Evolutionary conservation across 2,329 filamentous ascomycete genomes (phyloP).

Genomic region (Alternaria dauci): DNA sequence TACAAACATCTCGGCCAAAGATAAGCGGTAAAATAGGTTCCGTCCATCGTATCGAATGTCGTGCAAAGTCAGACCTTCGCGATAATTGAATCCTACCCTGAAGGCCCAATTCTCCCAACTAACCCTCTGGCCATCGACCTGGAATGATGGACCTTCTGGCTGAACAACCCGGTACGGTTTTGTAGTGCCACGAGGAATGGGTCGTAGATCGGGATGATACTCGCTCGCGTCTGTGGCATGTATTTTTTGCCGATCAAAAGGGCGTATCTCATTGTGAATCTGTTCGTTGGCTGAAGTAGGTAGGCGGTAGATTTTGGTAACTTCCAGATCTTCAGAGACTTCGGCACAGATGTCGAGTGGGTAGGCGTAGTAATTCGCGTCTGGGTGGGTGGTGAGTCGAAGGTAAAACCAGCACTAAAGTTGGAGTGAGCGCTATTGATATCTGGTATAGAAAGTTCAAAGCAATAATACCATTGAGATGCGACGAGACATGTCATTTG

Average conservation of each 20-base stretch:
- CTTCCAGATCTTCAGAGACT: constrained; percentile 59
- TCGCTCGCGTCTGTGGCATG: constrained; percentile 40
- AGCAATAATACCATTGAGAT: constrained; percentile 58
- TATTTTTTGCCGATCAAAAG: constrained; percentile 56
- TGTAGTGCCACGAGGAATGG: constrained; percentile 23
- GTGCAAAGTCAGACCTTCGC: constrained; percentile 55
- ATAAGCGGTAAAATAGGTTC: constrained; percentile 54
- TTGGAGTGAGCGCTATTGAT: not conserved
- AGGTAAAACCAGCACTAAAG: constrained; percentile 52
- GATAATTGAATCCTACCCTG: constrained; percentile 57
- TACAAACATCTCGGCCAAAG: constrained; percentile 57
- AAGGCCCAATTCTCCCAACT: constrained; percentile 57
- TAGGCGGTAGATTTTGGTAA: constrained; percentile 61
- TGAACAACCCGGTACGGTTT: constrained; percentile 33
- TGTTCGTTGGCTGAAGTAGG: constrained; percentile 53
- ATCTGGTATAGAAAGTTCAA: not conserved
- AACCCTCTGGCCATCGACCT: constrained; percentile 27
- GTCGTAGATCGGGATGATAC: constrained; percentile 34
- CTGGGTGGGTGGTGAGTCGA: constrained; percentile 51
- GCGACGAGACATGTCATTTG: constrained; percentile 59
- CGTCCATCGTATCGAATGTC: constrained; percentile 53
- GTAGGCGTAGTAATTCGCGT: constrained; percentile 67
- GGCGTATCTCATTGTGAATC: constrained; percentile 46
- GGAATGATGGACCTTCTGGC: constrained; percentile 38
- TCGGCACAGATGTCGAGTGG: constrained; percentile 64